A percentile compares a stretch with the other conserved stretches of the same genome.
Evolutionary conservation across 305 asterid genomes (phyloP).

Genomic region (Solanum hybrid): DNA sequence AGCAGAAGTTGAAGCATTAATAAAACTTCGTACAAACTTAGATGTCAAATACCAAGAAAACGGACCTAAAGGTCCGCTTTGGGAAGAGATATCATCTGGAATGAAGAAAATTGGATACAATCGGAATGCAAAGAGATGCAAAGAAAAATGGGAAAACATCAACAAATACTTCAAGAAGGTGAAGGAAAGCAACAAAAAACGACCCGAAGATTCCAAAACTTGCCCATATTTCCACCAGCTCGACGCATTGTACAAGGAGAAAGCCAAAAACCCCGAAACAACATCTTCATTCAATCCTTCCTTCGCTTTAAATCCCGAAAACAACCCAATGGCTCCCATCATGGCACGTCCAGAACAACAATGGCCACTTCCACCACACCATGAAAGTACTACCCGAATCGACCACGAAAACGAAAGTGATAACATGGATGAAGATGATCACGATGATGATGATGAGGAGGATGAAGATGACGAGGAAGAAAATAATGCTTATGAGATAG

Average conservation of each 20-base stretch:
- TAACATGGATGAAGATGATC: background rate
- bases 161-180: slow-evolving; percentile 92
- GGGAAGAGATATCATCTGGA: slow-evolving; percentile 83
- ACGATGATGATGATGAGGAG: slow-evolving; percentile 26
- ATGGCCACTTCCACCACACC: slow-evolving; percentile 53
- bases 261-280: slow-evolving; percentile 25
- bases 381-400: slow-evolving; percentile 25
- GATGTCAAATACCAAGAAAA: slow-evolving; percentile 75
- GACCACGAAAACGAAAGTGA: slow-evolving; percentile 13
- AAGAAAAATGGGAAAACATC: slow-evolving; percentile 97
- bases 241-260: slow-evolving; percentile 65
- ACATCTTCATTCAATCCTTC: background rate
- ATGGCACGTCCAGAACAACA: slow-evolving; percentile 96
- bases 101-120: slow-evolving; percentile 65
- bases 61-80: slow-evolving; percentile 85
- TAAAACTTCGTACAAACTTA: slow-evolving; percentile 54
- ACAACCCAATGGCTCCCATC: slow-evolving; percentile 42
- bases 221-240: slow-evolving; percentile 90
- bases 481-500: slow-evolving; percentile 50
- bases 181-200: slow-evolving; percentile 65
- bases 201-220: slow-evolving; percentile 83
- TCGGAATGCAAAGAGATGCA: slow-evolving; percentile 73
- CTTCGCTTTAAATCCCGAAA: slow-evolving; percentile 14
- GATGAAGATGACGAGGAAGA: slow-evolving; percentile 48
- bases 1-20: slow-evolving; percentile 69